phyloP scores from a whole-genome alignment of 805 yeast species.

The Debaryomyces hansenii region DNA sequence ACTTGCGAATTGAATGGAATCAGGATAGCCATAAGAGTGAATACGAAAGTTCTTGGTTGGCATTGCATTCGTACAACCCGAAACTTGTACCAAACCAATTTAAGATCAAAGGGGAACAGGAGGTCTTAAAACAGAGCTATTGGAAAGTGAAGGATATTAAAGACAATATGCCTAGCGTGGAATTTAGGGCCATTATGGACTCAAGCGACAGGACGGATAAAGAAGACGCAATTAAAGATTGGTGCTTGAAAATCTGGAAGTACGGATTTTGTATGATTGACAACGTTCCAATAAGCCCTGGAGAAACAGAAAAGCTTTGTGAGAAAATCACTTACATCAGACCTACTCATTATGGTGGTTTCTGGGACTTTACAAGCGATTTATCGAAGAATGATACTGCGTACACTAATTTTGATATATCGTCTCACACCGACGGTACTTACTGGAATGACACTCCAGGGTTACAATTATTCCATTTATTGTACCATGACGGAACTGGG shows the following conservation, averaged over 20 bases:
- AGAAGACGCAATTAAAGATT: slow-evolving; percentile 49
- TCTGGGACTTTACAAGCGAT: slow-evolving; percentile 77
- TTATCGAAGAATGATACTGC: slow-evolving; percentile 69
- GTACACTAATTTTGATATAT: slow-evolving; percentile 64
- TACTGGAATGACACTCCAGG: slow-evolving; percentile 77
- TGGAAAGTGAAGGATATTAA: slow-evolving; percentile 49
- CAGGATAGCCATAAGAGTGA: slow-evolving; percentile 38
- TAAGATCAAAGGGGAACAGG: slow-evolving; percentile 27
- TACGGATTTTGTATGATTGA: slow-evolving; percentile 65
- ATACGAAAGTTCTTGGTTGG: slow-evolving; percentile 44
- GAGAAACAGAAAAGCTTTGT: slow-evolving; percentile 57
- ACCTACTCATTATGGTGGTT: slow-evolving; percentile 77
- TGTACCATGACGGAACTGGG: slow-evolving; percentile 64
- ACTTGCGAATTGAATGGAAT: slow-evolving; percentile 36
- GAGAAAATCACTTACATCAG: slow-evolving; percentile 59
- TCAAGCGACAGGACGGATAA: slow-evolving; percentile 25
- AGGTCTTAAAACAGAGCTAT: slow-evolving; percentile 27
- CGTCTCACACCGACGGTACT: slow-evolving; percentile 71
- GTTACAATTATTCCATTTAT: slow-evolving; percentile 64
- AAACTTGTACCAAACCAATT: slow-evolving; percentile 32
- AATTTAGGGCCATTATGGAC: slow-evolving; percentile 46
- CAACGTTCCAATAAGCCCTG: slow-evolving; percentile 59
- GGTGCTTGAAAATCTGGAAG: slow-evolving; percentile 53
- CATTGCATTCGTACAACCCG: slow-evolving; percentile 54
- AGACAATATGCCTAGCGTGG: slow-evolving; percentile 46